Base-by-base conservation (phyloP, 148 eudicot species). In the Chenopodium berlandieri region DNA sequence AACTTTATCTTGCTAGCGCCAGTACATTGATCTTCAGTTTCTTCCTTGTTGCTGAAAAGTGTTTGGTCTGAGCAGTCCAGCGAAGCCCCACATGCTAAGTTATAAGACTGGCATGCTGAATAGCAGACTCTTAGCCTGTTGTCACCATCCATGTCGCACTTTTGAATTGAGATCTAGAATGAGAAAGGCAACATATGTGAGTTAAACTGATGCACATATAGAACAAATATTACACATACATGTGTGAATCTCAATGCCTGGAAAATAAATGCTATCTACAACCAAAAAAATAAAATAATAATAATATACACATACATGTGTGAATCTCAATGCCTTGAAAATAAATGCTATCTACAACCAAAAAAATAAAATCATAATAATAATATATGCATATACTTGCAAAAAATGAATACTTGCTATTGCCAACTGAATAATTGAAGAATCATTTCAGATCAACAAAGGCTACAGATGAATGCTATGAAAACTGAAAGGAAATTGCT, bases 51-150 rank as follows among this genome's bases (percentile, higher is more conserved):
- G 88, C 99, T 94, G 84, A 95, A 95, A n/a, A 95, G 91, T 76
- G 99, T 95, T 87, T 93, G 97, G 81, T 95, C 99, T 16, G 92
- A 95, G 82, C 99, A 95, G 82, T 95, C 99, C 1, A 95, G 95
- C 6, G 99, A 90, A 54, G 97, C 99, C 32, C 96, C 97, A 67
- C 99, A 95, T 30, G 97, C 99, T 32, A 84, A 44, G 91, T 95
- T 95, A 84, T 95, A 95, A 23, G 97, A 90, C 85, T 90, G 91
- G 86, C 99, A 95, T 10, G 99, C 99, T 19, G 99, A 95, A 83
- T 90, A 90, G 88, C 99, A 95, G 50, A 95, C 99, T 37, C 97
- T 84, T 81, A 93, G 87, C 88, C 99, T 88, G 89, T 95, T 92
- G 87, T 95, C 97, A 47, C 97, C 97, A 62, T 95, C 97, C 76